Evolutionary conservation across 2,329 filamentous ascomycete genomes (phyloP), one percentile per base, ranked within the genome.

Genomic region (Hypoxylon sp.): DNA sequence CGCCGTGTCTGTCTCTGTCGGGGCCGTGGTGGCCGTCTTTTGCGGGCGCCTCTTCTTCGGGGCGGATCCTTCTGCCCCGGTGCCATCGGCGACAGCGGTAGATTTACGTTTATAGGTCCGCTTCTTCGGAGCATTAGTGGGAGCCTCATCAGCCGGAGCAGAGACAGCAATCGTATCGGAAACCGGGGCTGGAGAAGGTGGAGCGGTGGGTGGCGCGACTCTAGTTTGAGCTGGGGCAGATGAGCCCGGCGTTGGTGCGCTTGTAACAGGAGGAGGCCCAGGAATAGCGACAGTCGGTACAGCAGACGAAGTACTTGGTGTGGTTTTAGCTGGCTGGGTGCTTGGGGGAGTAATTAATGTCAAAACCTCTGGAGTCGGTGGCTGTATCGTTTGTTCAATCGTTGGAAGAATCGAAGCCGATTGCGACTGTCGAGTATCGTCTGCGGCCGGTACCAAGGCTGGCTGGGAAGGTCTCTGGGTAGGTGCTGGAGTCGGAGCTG

Each of bases 31-130:
- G 6, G 63, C 42, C 31, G 70, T 73, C 61, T 76, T 80, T 48
- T 75, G 70, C 54, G 70, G 65, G n/a, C 75, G 74, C 58, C 71
- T 77, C 62, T 75, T 79, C 67, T 79, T 80, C n/a, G 76, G 79
- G 4, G 74, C 72, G 6, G 72, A 46, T 37, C 52, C 61, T 52
- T 70, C 72, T 35, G 59, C 22, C 39, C 47, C 44, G 22, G 53
- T 19, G 3, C 29, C 61, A 26, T 56, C 60, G 6, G 70, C 65
- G 3, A 66, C 63, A 31, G 70, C 63, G 19, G 72, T 51, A 9
- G 73, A 56, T 53, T 76, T 75, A n/a, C 77, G 77, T 63, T 75
- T 77, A 35, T 72, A 60, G 8, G 68, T 68, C 53, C 76, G 77
- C 66, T 73, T 74, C 42, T 72, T 68, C 1, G 68, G 59, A 4